A percentile compares a stretch with the other conserved stretches of the same genome.
These are phyloP conservation scores for Phyllosticta citrichinensis DNA, from an alignment of 2,329 filamentous ascomycete genomes.

Conservation along the genomic window DNA sequence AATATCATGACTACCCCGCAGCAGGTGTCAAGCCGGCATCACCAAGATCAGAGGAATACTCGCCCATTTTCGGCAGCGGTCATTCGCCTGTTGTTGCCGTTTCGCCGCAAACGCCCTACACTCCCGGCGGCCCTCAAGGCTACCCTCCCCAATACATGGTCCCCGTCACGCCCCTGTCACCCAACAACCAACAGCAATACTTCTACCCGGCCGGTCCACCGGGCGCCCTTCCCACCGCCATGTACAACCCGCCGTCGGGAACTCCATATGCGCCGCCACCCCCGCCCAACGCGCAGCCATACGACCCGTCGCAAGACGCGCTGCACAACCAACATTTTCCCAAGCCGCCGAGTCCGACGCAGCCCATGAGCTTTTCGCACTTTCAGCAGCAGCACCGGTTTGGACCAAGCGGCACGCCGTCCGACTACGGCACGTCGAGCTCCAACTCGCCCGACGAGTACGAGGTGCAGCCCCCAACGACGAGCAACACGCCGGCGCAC, in stretches of 20 bases:
- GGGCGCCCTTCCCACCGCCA: constrained; percentile 13
- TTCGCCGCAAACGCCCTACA: constrained; percentile 5
- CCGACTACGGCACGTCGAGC: constrained; percentile 10
- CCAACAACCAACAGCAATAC: constrained; percentile 9
- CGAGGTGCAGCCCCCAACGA: constrained; percentile 14
- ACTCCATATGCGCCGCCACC: constrained; percentile 10
- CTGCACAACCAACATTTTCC: constrained; percentile 13
- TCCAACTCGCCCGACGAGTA: not conserved
- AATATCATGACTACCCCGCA: not conserved
- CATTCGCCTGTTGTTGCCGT: not conserved
- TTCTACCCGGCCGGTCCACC: constrained; percentile 5
- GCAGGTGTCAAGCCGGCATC: constrained; percentile 3
- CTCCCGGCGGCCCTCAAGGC: not conserved
- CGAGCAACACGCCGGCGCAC: constrained; percentile 22
- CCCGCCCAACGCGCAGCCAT: constrained; percentile 14
- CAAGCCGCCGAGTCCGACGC: constrained; percentile 11
- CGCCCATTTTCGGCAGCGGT: not conserved
- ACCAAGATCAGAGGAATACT: constrained; percentile 1
- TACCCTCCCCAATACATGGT: not conserved
- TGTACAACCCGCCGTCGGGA: constrained; percentile 10
- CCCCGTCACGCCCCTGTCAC: constrained; percentile 1
- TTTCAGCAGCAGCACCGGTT: constrained; percentile 12
- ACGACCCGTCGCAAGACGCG: constrained; percentile 17
- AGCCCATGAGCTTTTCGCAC: constrained; percentile 13
- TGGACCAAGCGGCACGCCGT: constrained; percentile 1